Evolutionary conservation across 306 rosid species (phyloP), one percentile per base, ranked within the genome.

Genomic region (Pterocarpus macrocarpus): DNA sequence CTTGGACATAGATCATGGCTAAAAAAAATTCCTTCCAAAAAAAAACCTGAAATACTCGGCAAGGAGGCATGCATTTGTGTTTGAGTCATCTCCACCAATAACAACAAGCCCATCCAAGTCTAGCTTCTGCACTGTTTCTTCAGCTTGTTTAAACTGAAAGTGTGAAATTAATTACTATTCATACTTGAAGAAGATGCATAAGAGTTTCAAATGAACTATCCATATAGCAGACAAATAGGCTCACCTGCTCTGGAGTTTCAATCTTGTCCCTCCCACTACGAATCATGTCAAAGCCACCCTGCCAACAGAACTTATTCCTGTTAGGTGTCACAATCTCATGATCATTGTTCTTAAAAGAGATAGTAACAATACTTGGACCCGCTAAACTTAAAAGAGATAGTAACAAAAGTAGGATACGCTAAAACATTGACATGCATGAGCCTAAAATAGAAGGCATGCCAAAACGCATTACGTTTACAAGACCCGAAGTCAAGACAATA

Each of bases 201-300:
- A 62, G 75, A 67, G 64, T 13, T 22, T 69, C 66, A 77, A 52
- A 34, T 66, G 50, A 61, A 64, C 28, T 16, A 62, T 44, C 13
- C 36, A 81, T 11, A 41, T 58, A 58, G 67, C 43, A 71, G 66
- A 78, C 53, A 65, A 61, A 56, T 61, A 64, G 63, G 43, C 79
- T 64, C 70, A 90, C 99, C 98, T 96, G 99, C 80, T 93, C 98
- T 35, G 98, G 98, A 64, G 99, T 93, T 90, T 96, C 99, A 84
- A 96, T 93, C 86, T 96, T 96, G 91, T 96, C 99, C 86, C 99
- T 90, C 81, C 99, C 99, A 80, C 99, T 96, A 73, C 97, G 83
- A 78, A 96, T 96, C 98, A 96, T 96, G 89, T 96, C 99, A 85
- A 96, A 96, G 44, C 99, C 99, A 77, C 99, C 99, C 98, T 96